These are phyloP conservation scores for Verruconis gallopava DNA, from an alignment of 2,329 filamentous ascomycete genomes.

Conservation along the genomic window DNA sequence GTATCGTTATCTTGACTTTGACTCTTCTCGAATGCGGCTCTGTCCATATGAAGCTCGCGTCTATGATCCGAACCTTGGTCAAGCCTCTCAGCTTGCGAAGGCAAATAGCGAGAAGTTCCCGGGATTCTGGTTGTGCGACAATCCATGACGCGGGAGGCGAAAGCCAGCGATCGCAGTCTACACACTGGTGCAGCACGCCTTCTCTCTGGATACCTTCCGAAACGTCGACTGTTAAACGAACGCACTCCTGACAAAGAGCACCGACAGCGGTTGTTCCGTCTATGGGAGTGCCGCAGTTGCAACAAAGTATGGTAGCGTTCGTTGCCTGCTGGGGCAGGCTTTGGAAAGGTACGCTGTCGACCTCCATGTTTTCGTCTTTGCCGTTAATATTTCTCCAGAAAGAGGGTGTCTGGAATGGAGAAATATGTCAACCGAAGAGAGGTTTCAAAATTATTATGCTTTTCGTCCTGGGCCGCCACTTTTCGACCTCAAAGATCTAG, in stretches of 20 bases:
- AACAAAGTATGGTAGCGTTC: constrained; percentile 60
- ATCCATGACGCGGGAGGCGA: constrained; percentile 80
- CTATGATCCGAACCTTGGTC: constrained; percentile 83
- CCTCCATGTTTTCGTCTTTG: constrained; percentile 1
- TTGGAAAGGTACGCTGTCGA: constrained; percentile 3
- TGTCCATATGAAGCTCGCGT: constrained; percentile 95
- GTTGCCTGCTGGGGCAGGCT: background rate
- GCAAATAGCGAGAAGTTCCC: constrained; percentile 85
- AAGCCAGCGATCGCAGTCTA: constrained; percentile 50
- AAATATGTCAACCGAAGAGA: no score
- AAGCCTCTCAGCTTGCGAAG: constrained; percentile 77
- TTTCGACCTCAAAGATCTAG: background rate
- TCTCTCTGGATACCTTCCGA: constrained; percentile 11
- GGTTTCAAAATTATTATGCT: no score
- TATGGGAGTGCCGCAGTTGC: constrained; percentile 92
- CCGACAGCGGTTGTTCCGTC: constrained; percentile 78
- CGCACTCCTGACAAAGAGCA: constrained; percentile 89
- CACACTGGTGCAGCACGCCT: constrained; percentile 9
- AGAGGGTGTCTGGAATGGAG: background rate
- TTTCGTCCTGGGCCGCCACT: background rate
- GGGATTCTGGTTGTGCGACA: constrained; percentile 70
- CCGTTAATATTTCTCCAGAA: background rate
- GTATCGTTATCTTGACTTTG: constrained; percentile 91
- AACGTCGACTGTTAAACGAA: constrained; percentile 89
- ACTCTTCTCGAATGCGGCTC: constrained; percentile 89